These are phyloP conservation scores for Globisporangium splendens DNA, from an alignment of 352 stramenopile species.

Conservation along the genomic window DNA sequence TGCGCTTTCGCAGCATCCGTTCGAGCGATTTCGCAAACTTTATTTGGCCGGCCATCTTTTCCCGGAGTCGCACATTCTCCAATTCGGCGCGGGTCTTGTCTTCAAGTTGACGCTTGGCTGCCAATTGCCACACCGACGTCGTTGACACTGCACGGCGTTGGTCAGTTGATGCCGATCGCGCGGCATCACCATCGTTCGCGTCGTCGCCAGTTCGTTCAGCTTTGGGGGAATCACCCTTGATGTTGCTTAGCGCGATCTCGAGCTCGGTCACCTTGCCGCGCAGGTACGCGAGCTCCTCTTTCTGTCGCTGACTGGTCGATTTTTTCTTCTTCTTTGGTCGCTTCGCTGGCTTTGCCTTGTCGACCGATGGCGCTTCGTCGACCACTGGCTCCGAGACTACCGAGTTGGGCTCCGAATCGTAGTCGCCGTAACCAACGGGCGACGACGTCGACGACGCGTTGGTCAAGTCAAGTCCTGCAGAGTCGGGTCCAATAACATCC, in stretches of 20 bases:
- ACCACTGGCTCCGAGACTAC: neutral
- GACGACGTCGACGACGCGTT: no score
- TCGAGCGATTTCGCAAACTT: slow-evolving; percentile 14
- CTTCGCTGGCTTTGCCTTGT: slow-evolving; percentile 1
- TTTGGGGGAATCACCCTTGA: neutral
- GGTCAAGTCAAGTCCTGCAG: neutral
- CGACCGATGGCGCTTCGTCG: no score
- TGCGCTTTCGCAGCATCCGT: slow-evolving; percentile 9
- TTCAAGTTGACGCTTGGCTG: slow-evolving; percentile 9
- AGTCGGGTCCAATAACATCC: neutral
- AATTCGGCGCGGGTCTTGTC: slow-evolving; percentile 9
- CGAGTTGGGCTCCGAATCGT: neutral
- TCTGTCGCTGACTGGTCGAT: slow-evolving; percentile 10
- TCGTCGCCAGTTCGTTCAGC: neutral
- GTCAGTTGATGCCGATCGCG: neutral
- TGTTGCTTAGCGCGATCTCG: neutral
- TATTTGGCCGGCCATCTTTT: slow-evolving; percentile 6
- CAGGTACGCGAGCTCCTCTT: slow-evolving; percentile 12
- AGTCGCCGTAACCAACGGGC: neutral
- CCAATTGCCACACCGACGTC: slow-evolving; percentile 1
- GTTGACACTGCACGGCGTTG: neutral
- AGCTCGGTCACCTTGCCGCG: slow-evolving; percentile 6
- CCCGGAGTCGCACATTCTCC: slow-evolving; percentile 5
- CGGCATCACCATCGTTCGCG: no score
- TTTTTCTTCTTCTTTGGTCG: slow-evolving; percentile 7